These are phyloP conservation scores for Colletotrichum melonis DNA, from an alignment of 2,329 filamentous ascomycete species.

Conservation along the genomic window DNA sequence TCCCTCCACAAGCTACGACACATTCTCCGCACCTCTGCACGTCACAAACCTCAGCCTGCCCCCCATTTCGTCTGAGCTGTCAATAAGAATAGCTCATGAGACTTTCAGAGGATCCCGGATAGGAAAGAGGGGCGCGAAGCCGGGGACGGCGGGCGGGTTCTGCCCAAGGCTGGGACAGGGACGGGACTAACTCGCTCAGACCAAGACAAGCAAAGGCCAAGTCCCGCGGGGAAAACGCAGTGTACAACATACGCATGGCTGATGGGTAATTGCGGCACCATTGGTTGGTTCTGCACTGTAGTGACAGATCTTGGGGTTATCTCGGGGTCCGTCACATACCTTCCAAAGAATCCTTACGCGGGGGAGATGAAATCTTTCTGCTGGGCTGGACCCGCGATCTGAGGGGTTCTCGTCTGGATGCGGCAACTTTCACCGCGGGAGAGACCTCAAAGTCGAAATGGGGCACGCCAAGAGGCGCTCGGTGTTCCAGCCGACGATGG, in stretches of 20 bases:
- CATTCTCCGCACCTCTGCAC: slow-evolving; percentile 19
- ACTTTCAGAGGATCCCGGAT: neutral
- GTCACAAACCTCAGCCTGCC: neutral
- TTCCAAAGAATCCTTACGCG: neutral
- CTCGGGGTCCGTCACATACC: slow-evolving; percentile 19
- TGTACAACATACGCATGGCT: neutral
- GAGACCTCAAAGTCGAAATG: neutral
- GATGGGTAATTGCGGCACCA: neutral
- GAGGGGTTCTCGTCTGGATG: neutral
- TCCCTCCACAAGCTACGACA: slow-evolving; percentile 19
- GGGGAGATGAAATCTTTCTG: neutral
- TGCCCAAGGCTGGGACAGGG: neutral
- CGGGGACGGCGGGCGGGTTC: neutral
- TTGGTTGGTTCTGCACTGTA: neutral
- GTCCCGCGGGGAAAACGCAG: neutral
- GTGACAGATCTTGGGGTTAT: slow-evolving; percentile 18
- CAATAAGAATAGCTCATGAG: slow-evolving; percentile 3
- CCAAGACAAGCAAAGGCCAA: neutral
- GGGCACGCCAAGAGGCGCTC: neutral
- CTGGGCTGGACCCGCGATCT: neutral
- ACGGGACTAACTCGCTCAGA: neutral
- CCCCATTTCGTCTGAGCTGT: slow-evolving; percentile 8
- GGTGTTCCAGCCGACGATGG: slow-evolving; percentile 19
- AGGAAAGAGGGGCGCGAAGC: slow-evolving; percentile 8
- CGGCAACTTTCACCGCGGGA: slow-evolving; percentile 17